Base-by-base conservation (phyloP, 2,329 filamentous ascomycete species). In the Ciborinia camelliae region DNA sequence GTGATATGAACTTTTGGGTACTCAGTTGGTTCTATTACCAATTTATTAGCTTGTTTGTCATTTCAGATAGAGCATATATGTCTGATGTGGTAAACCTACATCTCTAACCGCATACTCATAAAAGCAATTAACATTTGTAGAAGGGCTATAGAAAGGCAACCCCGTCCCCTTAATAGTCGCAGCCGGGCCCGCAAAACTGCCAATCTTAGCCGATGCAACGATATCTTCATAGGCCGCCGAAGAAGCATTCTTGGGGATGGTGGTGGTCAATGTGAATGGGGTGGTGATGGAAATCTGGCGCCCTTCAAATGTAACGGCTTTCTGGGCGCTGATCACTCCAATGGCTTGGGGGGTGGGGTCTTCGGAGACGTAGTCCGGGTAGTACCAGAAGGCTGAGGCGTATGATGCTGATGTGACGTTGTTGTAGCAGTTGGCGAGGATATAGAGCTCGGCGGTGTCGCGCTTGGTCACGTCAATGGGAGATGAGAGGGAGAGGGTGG, bases 341-440 rank as follows among this genome's bases (percentile, higher is more conserved):
- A 45, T n/a, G 26, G 60, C 60, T 47, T 62, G 60, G 3, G 50
- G 60, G 32, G 54, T 28, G 23, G 60, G 48, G 60, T 20, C 45
- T 15, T 62, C 50, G 23, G 50, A 50, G n/a, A 62, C 50, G 39
- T 45, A 62, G 18, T 62, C 48, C 14, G 60, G 60, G 60, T 62
- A 62, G 50, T 62, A 62, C 37, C 50, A 62, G 50, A 62, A 62
- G 15, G 60, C 37, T 5, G 60, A 53, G n/a, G 48, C 60, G n/a
- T 62, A 55, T 20, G 48, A 62, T 18, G 47, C 26, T 14, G 28
- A 26, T n/a, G 60, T 62, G 28, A 62, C 7, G 15, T 54, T 62
- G 39, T 43, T 55, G 60, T 62, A 55, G 37, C 60, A 62, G 39
- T 62, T 55, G 28, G 60, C n/a, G 28, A 63, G 60, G 30, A 63